Evolutionary conservation across 164 flowering plant genomes (phyloP).

Genomic region (grape (Vitis vinifera)): ASM3070453v1 NC_081808.1:863001-863500

Average conservation of each 20-base stretch:
- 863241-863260: slow-evolving; percentile 42
- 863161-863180: no score
- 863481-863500: slow-evolving; percentile 49
- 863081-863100: no score
- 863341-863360: slow-evolving; percentile 60
- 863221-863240: no score
- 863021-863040: no score
- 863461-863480: slow-evolving; percentile 58
- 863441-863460: slow-evolving; percentile 47
- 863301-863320: slow-evolving; percentile 54
- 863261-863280: slow-evolving; percentile 50
- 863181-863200: no score
- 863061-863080: no score
- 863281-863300: slow-evolving; percentile 49
- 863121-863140: no score
- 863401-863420: slow-evolving; percentile 56
- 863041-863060: no score
- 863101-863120: no score
- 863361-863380: slow-evolving; percentile 59
- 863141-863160: no score
- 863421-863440: slow-evolving; percentile 53
- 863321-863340: slow-evolving; percentile 48
- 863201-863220: no score
- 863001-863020: no score
- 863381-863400: slow-evolving; percentile 52